phyloP scores from a whole-genome alignment of 495 filamentous ascomycete species.

The Aspergillus wentii region DNA sequence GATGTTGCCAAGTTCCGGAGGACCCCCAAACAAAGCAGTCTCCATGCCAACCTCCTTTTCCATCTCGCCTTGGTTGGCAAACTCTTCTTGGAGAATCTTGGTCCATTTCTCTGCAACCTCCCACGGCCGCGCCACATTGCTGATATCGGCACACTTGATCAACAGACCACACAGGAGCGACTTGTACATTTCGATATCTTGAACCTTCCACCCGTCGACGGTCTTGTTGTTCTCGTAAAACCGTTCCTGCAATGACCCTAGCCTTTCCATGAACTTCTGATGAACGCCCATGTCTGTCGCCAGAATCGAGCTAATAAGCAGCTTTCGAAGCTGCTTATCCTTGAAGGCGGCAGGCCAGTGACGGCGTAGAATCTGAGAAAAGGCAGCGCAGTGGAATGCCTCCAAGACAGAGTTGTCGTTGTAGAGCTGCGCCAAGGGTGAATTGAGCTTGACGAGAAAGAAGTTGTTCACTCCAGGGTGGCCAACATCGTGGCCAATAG shows the following conservation, averaged over 20 bases:
- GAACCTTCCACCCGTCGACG: constrained; percentile 64
- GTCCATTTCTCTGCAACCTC: constrained; percentile 83
- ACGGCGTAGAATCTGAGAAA: constrained; percentile 89
- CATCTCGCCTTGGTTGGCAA: constrained; percentile 87
- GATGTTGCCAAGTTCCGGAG: constrained; percentile 75
- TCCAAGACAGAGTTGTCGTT: constrained; percentile 97
- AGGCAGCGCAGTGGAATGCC: constrained; percentile 96
- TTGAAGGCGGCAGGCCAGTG: constrained; percentile 83
- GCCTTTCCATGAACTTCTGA: constrained; percentile 88
- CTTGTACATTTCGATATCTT: constrained; percentile 65
- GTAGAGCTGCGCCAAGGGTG: constrained; percentile 94
- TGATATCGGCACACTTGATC: constrained; percentile 98
- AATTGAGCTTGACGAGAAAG: constrained; percentile 87
- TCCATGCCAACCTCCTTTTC: constrained; percentile 81
- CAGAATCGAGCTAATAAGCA: constrained; percentile 93
- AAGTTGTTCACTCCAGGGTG: constrained; percentile 98
- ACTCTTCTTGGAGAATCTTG: constrained; percentile 85
- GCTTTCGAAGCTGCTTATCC: constrained; percentile 68
- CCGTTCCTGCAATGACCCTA: constrained; percentile 72
- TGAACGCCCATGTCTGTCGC: constrained; percentile 97
- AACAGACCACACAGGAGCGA: constrained; percentile 79
- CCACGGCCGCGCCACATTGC: constrained; percentile 89
- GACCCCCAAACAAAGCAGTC: constrained; percentile 76
- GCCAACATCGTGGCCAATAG: constrained; percentile 95
- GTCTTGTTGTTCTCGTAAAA: constrained; percentile 56